Conservation (phyloP, 805 yeast genomes). For the Isabelozyma heimii region DNA sequence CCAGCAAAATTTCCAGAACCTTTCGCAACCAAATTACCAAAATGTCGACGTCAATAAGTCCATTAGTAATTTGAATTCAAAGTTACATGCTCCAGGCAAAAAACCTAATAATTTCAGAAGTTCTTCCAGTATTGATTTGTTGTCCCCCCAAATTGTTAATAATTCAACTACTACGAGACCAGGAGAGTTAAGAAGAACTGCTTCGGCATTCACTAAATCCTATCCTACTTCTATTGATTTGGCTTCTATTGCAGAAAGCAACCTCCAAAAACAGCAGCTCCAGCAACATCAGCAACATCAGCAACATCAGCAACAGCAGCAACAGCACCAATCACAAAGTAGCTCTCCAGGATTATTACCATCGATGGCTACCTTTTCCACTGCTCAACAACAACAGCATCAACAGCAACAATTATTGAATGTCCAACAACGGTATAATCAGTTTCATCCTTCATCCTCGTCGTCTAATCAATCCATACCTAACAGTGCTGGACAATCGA, state of each 20-base stretch:
- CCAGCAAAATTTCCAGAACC: background rate
- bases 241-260: constrained; percentile 44
- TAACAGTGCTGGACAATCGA: constrained; percentile 1
- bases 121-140: constrained; percentile 17
- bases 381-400: background rate
- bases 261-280: background rate
- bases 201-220: constrained; percentile 29
- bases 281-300: constrained; percentile 7
- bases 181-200: constrained; percentile 1
- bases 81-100: background rate
- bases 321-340: background rate
- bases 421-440: constrained; percentile 3
- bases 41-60: background rate
- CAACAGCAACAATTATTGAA: background rate
- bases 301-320: constrained; percentile 4
- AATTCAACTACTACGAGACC: background rate
- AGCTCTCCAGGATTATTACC: constrained; percentile 19
- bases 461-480: background rate
- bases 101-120: background rate
- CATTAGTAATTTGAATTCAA: background rate
- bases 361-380: constrained; percentile 30
- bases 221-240: constrained; percentile 52
- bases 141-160: constrained; percentile 21
- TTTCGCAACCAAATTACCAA: background rate
- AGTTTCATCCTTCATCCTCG: constrained; percentile 1